Percentiles rank a stretch among this genome's conserved stretches.
Conservation (phyloP, 768 basidiomycete genomes). For the Hemileccinum rubropunctum region DNA sequence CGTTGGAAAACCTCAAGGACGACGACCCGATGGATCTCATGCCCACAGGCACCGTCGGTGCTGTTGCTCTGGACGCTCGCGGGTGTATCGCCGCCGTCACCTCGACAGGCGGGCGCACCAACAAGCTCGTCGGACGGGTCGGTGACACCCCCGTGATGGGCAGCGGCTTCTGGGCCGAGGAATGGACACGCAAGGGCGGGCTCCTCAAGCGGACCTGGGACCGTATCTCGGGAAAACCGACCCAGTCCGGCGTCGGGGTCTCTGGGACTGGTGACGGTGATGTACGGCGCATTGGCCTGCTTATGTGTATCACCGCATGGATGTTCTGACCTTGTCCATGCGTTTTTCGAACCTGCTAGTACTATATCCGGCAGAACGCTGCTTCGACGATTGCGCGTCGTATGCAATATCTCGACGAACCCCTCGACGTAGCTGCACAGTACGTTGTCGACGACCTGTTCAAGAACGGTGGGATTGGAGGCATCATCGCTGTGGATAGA, state of each 20-base stretch:
- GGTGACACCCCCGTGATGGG: constrained; percentile 82
- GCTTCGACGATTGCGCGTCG: constrained; percentile 66
- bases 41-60: constrained; percentile 81
- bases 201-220: constrained; percentile 39
- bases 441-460: constrained; percentile 57
- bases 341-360: constrained; percentile 39
- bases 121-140: constrained; percentile 80
- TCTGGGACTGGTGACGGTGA: constrained; percentile 87
- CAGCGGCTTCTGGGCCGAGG: constrained; percentile 81
- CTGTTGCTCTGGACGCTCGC: constrained; percentile 71
- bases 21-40: constrained; percentile 47
- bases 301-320: not conserved
- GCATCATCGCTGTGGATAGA: constrained; percentile 70
- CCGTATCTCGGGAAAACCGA: constrained; percentile 34
- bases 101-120: constrained; percentile 80
- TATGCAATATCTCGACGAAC: constrained; percentile 57
- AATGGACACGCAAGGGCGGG: constrained; percentile 50
- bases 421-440: constrained; percentile 53
- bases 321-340: not conserved
- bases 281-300: constrained; percentile 39
- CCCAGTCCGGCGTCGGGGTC: constrained; percentile 57
- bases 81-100: constrained; percentile 75
- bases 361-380: constrained; percentile 71
- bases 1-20: constrained; percentile 10
- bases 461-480: constrained; percentile 62